A percentile compares a stretch with the other conserved stretches of the same genome.
Conservation (phyloP, 2,329 filamentous ascomycete species). For the Botryotinia convoluta region DNA sequence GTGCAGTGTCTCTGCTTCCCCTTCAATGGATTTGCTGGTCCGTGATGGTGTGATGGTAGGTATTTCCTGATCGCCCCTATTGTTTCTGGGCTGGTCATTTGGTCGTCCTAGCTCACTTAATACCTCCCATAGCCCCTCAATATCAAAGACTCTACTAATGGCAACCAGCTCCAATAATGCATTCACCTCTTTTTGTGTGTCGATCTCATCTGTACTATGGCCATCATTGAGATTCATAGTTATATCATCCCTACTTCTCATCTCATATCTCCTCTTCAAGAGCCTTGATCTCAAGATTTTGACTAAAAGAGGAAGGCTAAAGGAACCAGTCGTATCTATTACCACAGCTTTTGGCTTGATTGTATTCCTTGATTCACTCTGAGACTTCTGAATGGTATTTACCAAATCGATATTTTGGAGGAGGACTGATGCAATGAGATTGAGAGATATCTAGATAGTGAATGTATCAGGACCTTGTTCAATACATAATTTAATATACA, state of each 20-base stretch:
- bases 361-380: background rate
- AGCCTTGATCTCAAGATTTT: constrained; percentile 30
- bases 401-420: background rate
- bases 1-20: background rate
- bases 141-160: constrained; percentile 57
- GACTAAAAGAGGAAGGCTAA: constrained; percentile 32
- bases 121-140: constrained; percentile 57
- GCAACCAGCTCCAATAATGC: constrained; percentile 48
- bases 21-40: background rate
- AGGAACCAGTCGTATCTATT: constrained; percentile 37
- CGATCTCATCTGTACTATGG: background rate
- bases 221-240: background rate
- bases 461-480: constrained; percentile 1
- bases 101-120: constrained; percentile 46
- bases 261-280: constrained; percentile 4
- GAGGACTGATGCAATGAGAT: constrained; percentile 32
- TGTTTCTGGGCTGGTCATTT: background rate
- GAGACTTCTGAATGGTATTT: background rate
- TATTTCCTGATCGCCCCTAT: background rate
- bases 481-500: background rate
- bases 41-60: background rate
- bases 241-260: background rate
- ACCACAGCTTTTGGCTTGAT: constrained; percentile 29
- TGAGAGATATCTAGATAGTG: constrained; percentile 31
- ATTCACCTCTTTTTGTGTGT: constrained; percentile 26